Evolutionary conservation across 169 alveolate genomes (phyloP), one percentile per base, ranked within the genome.

Genomic region (Eimeria praecox): DNA sequence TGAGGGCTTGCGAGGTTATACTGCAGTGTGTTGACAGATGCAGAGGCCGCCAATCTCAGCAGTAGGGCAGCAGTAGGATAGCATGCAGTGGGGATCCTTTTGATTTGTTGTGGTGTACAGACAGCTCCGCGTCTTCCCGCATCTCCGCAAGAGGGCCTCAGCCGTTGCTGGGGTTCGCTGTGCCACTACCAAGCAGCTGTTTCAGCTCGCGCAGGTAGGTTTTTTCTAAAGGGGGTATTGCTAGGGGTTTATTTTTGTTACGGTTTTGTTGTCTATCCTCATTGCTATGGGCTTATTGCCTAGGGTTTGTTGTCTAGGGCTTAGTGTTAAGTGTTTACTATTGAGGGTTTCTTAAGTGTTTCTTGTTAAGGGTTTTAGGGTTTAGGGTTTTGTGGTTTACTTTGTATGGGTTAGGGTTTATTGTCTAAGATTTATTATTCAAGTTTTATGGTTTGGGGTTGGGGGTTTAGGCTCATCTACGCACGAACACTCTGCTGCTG

Each of bases 71-170:
- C 24, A 56, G n/a, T 27, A 20, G 5, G 10, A 27, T n/a, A 56
- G 27, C 66, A 56, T 9, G 24, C 66, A 20, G 18, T 9, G 66
- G 3, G 8, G 66, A 3, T 16, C 18, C 10, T 8, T 56, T 18
- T 18, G 66, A 46, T 62, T 40, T 18, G 38, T 20, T 85, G 92
- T 2, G 92, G 78, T 85, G 92, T 56, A 33, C 77, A 85, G 92
- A 40, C 92, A 85, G 92, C 92, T 85, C 40, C 92, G 92, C 77
- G 92, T 85, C 38, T 85, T 85, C 56, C 92, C 92, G 5, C 92
- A 85, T 38, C 78, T 85, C 33, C 92, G 92, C 49, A 85, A 85
- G 54, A n/a, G 77, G 92, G 92, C 92, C 56, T 85, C 92, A 16
- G 64, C 92, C 3, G 92, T 85, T 20, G 92, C 92, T 2, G 92